Percentiles rank a stretch among this genome's conserved stretches.
These are phyloP conservation scores for Hypomontagnella monticulosa DNA, from an alignment of 495 filamentous ascomycete species.

Conservation along the genomic window DNA sequence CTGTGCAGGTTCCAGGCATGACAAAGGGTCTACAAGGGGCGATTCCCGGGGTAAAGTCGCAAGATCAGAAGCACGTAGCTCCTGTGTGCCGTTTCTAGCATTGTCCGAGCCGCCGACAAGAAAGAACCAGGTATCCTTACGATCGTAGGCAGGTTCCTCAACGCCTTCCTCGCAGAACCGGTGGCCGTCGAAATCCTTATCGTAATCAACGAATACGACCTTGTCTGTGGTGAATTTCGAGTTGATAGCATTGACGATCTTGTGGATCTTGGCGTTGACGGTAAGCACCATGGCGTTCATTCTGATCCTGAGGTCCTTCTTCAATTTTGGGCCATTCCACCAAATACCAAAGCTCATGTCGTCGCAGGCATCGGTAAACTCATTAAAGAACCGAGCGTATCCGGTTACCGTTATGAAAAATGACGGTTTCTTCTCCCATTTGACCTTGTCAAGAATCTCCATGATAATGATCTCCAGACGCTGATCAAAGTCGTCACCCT, in stretches of 20 bases:
- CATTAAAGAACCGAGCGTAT: slow-evolving; percentile 61
- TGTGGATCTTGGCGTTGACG: slow-evolving; percentile 49
- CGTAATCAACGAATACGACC: slow-evolving; percentile 57
- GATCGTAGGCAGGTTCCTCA: slow-evolving; percentile 52
- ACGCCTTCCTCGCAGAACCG: slow-evolving; percentile 59
- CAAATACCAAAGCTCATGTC: slow-evolving; percentile 51
- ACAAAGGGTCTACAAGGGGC: slow-evolving; percentile 45
- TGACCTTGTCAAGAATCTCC: slow-evolving; percentile 52
- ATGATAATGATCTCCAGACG: slow-evolving; percentile 48
- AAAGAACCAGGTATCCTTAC: slow-evolving; percentile 60
- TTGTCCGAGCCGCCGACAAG: slow-evolving; percentile 54
- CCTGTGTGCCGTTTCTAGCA: slow-evolving; percentile 22
- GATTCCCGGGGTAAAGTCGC: slow-evolving; percentile 36
- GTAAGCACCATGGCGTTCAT: slow-evolving; percentile 54
- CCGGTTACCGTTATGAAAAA: slow-evolving; percentile 57
- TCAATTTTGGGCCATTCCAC: slow-evolving; percentile 50
- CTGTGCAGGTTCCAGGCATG: slow-evolving; percentile 43
- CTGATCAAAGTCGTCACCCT: slow-evolving; percentile 45
- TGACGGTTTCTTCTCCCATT: slow-evolving; percentile 49
- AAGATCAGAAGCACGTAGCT: slow-evolving; percentile 8
- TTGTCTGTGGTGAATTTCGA: slow-evolving; percentile 41
- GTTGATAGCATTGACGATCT: slow-evolving; percentile 45
- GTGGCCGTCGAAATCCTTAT: slow-evolving; percentile 54
- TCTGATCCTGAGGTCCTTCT: slow-evolving; percentile 41
- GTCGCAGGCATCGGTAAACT: slow-evolving; percentile 54